Evolutionary conservation across 2,329 filamentous ascomycete species (phyloP).

Genomic region (Calonectria hawksworthii): DNA sequence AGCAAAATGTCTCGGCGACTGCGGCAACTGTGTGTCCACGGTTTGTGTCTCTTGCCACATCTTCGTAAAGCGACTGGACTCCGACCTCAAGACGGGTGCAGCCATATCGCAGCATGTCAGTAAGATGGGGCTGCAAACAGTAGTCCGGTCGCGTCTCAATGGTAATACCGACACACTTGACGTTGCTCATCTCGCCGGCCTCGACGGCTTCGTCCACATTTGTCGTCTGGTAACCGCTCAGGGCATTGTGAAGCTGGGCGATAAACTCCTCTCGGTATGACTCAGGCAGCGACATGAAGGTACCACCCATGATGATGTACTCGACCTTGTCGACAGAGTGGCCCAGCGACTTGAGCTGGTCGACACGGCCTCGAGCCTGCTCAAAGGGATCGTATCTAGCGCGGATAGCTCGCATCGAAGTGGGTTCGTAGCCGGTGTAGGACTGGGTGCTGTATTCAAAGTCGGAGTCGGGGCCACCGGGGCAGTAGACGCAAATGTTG

Average conservation of each 20-base stretch:
- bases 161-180: slow-evolving; percentile 98
- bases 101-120: slow-evolving; percentile 96
- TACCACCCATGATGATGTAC: slow-evolving; percentile 99
- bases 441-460: slow-evolving; percentile 99
- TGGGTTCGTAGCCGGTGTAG: slow-evolving; percentile 98
- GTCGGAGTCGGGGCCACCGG: slow-evolving; percentile 96
- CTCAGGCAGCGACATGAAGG: slow-evolving; percentile 95
- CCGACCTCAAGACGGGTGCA: slow-evolving; percentile 95
- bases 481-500: slow-evolving; percentile 99
- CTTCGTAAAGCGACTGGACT: slow-evolving; percentile 97
- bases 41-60: slow-evolving; percentile 98
- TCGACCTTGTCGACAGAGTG: slow-evolving; percentile 99
- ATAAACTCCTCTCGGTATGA: slow-evolving; percentile 95
- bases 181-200: slow-evolving; percentile 95
- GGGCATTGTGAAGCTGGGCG: slow-evolving; percentile 93
- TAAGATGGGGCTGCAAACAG: slow-evolving; percentile 94
- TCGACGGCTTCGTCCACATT: slow-evolving; percentile 96
- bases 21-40: slow-evolving; percentile 95
- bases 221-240: slow-evolving; percentile 94
- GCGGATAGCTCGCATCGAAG: slow-evolving; percentile 97
- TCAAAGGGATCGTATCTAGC: slow-evolving; percentile 98
- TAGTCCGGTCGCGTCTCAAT: slow-evolving; percentile 98
- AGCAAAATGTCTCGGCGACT: slow-evolving; percentile 95
- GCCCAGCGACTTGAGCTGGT: slow-evolving; percentile 94
- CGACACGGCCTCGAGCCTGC: slow-evolving; percentile 93